phyloP scores from a whole-genome alignment of 2,329 filamentous ascomycete genomes.

The Phoma sp. region DNA sequence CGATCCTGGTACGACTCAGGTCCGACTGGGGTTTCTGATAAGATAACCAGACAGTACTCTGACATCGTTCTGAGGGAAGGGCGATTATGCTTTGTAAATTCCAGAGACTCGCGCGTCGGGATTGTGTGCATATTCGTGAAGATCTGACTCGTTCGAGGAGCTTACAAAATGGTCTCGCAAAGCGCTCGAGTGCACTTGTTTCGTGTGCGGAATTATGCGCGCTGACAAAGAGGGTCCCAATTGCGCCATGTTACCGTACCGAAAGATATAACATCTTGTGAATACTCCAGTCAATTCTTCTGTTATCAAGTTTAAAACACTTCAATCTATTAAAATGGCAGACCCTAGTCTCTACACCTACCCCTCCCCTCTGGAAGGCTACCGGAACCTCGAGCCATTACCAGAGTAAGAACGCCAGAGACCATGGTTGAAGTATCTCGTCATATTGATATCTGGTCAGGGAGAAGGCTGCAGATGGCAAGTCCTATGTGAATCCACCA shows the following conservation, averaged over 20 bases:
- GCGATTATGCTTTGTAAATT: neutral
- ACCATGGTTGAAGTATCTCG: no score
- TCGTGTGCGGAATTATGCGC: conserved; percentile 10
- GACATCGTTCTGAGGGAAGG: neutral
- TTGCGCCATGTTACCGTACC: conserved; percentile 6
- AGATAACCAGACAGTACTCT: conserved; percentile 9
- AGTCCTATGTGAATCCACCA: conserved; percentile 75
- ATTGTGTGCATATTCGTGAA: neutral
- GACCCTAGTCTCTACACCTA: conserved; percentile 57
- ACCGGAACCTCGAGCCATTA: conserved; percentile 63
- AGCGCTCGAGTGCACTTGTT: neutral
- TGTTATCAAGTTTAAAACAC: conserved; percentile 8
- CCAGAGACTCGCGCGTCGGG: neutral
- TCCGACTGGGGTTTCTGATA: conserved; percentile 26
- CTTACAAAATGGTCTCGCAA: no score
- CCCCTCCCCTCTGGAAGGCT: conserved; percentile 66
- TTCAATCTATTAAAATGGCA: conserved; percentile 40
- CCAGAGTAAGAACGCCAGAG: conserved; percentile 50
- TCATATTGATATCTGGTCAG: conserved; percentile 46
- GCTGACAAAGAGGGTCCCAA: conserved; percentile 12
- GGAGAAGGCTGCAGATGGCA: conserved; percentile 74
- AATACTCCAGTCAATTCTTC: neutral
- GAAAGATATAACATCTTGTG: neutral
- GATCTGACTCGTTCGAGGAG: neutral
- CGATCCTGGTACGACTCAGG: conserved; percentile 33